phyloP scores from a whole-genome alignment of 768 basidiomycete species.

The Auricularia auricula-judae region DNA sequence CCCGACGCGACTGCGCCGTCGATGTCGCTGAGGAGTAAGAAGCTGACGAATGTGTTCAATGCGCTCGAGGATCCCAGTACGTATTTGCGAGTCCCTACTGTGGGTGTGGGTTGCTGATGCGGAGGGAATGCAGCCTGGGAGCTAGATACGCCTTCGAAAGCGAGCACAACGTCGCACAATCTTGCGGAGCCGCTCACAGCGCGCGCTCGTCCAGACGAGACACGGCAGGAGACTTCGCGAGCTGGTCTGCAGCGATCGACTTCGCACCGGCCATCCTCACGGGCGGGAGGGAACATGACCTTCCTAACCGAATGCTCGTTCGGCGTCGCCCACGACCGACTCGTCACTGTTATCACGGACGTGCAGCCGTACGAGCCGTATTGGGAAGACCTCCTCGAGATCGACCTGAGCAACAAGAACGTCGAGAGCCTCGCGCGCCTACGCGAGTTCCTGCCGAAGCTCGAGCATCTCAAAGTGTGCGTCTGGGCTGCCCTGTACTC shows the following conservation, averaged over 20 bases:
- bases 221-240: not conserved
- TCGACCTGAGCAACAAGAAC: constrained; percentile 65
- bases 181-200: constrained; percentile 33
- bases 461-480: constrained; percentile 69
- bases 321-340: constrained; percentile 80
- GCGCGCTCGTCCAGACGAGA: constrained; percentile 1
- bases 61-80: constrained; percentile 60
- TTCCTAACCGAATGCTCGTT: constrained; percentile 97
- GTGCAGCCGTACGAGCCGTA: constrained; percentile 89
- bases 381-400: constrained; percentile 71
- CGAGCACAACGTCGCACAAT: constrained; percentile 34
- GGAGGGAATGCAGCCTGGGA: constrained; percentile 26
- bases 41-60: constrained; percentile 73
- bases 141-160: constrained; percentile 46
- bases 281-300: constrained; percentile 35
- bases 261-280: constrained; percentile 15
- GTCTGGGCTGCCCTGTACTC: constrained; percentile 20
- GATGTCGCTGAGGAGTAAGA: constrained; percentile 56
- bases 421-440: constrained; percentile 73
- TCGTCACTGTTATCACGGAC: constrained; percentile 89
- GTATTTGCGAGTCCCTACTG: constrained; percentile 14
- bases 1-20: constrained; percentile 1
- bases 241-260: not conserved
- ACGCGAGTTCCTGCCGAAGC: constrained; percentile 81
- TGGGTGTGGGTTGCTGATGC: constrained; percentile 7